Base-by-base conservation (phyloP, 164 flowering plant genomes). In the Santalum album region DNA sequence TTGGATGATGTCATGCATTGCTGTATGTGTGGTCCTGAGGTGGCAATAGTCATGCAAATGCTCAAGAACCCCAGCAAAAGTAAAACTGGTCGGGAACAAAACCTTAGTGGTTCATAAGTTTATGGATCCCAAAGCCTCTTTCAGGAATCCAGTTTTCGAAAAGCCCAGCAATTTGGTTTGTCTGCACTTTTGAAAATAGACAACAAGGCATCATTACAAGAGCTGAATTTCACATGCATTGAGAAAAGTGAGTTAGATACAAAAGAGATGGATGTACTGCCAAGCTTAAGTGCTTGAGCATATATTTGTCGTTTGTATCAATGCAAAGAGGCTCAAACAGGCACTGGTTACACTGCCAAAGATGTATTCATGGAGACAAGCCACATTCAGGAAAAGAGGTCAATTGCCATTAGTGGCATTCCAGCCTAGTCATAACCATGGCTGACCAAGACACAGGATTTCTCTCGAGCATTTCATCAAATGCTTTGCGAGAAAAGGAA, bases 371-470 rank as follows among this genome's bases (percentile, higher is more conserved):
- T 87, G 3, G 90, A 81, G 48, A 60, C 55, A 21, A 75, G 32
- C 6, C 25, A 59, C 73, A 82, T 51, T 38, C 55, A 40, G 1
- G 72, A 58, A 58, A 69, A 79, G 14, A 80, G 67, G 19, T 65
- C 43, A 27, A 87, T 62, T 0, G 87, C 84, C 65, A 59, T 39
- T 0, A 10, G 14, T 17, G 73, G 80, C 36, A 69, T 35, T 23
- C 77, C 74, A 7, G 59, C 62, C 50, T 84, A 91, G 54, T 69
- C 75, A 67, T 70, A 78, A 6, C 91, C 66, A 87, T 63, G 36
- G 87, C 84, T 1, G 89, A 78, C 91, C 91, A 87, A 0, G 89
- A 76, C 1, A 83, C 87, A 2, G 83, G 59, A n/a, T n/a, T n/a
- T n/a, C n/a, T n/a, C n/a, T n/a, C n/a, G n/a, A n/a, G n/a, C n/a